Conservation (phyloP, 805 yeast genomes). For the Soucietia sequanensis region DNA sequence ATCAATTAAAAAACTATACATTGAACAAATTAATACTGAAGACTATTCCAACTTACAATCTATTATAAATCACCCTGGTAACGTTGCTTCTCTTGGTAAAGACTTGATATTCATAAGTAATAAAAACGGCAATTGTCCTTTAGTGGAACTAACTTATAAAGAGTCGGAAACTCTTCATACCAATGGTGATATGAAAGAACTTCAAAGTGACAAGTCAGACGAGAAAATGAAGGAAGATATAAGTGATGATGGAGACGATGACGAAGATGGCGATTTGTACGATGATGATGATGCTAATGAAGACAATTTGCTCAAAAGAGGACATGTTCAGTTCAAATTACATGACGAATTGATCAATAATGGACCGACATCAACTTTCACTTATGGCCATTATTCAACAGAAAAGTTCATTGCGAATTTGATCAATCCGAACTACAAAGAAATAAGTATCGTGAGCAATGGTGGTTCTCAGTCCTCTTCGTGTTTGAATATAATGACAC, state of each 20-base stretch:
- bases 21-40: constrained; percentile 29
- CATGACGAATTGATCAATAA: constrained; percentile 58
- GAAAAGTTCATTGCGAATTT: constrained; percentile 58
- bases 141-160: constrained; percentile 43
- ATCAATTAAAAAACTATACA: constrained; percentile 32
- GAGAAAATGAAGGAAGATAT: constrained; percentile 6
- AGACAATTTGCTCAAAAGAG: constrained; percentile 12
- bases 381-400: constrained; percentile 59
- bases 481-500: constrained; percentile 59
- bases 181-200: too few relatives aligned
- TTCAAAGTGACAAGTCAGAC: constrained; percentile 2
- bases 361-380: constrained; percentile 73
- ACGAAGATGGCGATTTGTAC: constrained; percentile 46
- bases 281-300: constrained; percentile 33
- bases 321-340: constrained; percentile 34
- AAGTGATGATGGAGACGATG: constrained; percentile 22
- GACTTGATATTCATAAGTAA: constrained; percentile 59
- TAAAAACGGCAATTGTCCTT: constrained; percentile 55
- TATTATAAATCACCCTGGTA: constrained; percentile 37
- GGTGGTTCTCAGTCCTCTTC: constrained; percentile 62
- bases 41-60: constrained; percentile 26
- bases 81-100: constrained; percentile 39
- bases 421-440: constrained; percentile 65
- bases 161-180: constrained; percentile 12
- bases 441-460: constrained; percentile 65